Base-by-base conservation (phyloP, 208 protist species). In the Angomonas deanei region DNA sequence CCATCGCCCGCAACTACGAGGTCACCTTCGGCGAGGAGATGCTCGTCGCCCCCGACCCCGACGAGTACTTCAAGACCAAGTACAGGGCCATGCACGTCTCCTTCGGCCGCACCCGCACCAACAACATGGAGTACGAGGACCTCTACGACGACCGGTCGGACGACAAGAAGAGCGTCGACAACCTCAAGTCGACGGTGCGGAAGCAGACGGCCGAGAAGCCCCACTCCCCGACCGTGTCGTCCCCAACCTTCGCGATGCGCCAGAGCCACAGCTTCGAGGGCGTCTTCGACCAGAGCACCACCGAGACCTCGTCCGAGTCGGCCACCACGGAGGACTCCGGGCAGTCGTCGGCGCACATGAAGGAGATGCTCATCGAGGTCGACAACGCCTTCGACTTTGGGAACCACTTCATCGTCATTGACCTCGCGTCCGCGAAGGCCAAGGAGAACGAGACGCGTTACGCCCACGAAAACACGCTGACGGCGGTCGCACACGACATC, bases 341-440 rank as follows among this genome's bases (percentile, higher is more conserved):
- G 24, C 6, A 36, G 42, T 39, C 28, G 15, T 49, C 48, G 49
- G 52, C 31, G 23, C 11, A 6, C 33, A 54, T 46, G 6, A 34
- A 55, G 33, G 19, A 42, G 27, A 21, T 2, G 32, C 59, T 93
- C 15, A 58, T 78, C 34, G 47, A 66, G 39, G 63, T 93, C 19
- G 50, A 63, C 24, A 76, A 93, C 69, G 83, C 86, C 4, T 70
- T 88, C 32, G 83, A 88, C 61, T 82, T 81, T 42, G 75, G 80
- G 27, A 87, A 83, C 61, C 83, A 91, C 61, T 88, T 93, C 65
- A 61, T 93, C 42, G 48, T 93, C 21, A 84, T 93, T 47, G 86
- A 93, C 65, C 68, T 93, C 11, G 77, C 83, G 2, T 73, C 83
- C 13, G 83, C 83, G 17, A 90, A 91, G 59, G 72, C 67, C 1